A percentile compares a stretch with the other conserved stretches of the same genome.
Evolutionary conservation across 2,329 filamentous ascomycete genomes (phyloP).

Genomic region (Nemania abortiva): DNA sequence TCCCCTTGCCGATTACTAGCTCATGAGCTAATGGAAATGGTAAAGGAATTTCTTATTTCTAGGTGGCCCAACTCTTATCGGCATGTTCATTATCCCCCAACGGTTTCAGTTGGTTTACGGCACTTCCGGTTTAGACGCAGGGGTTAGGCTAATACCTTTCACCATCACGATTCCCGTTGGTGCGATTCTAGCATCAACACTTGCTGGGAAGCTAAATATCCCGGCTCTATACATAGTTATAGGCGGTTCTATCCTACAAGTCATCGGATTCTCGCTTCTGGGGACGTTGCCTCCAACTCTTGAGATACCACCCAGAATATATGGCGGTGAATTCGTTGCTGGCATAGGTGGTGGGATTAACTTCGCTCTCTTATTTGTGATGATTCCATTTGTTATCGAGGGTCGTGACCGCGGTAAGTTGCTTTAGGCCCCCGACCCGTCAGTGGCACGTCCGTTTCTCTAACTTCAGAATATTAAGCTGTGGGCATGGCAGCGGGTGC

Average conservation of each 20-base stretch:
- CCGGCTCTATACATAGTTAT: constrained; percentile 35
- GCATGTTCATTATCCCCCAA: constrained; percentile 34
- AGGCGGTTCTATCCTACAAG: constrained; percentile 28
- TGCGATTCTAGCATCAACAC: constrained; percentile 1
- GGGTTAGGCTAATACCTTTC: constrained; percentile 40
- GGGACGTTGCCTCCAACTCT: constrained; percentile 21
- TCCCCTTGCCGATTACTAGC: no score
- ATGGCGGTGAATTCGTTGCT: constrained; percentile 37
- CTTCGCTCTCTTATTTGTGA: constrained; percentile 32
- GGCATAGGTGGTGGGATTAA: constrained; percentile 38
- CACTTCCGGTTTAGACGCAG: constrained; percentile 34
- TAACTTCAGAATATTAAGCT: constrained; percentile 26
- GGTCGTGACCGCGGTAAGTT: constrained; percentile 36
- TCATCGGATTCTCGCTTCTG: constrained; percentile 38
- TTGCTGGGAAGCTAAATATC: constrained; percentile 36
- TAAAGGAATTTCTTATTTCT: neutral
- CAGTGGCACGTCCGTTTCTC: neutral
- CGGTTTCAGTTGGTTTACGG: constrained; percentile 39
- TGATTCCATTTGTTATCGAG: constrained; percentile 33
- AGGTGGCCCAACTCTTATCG: constrained; percentile 29
- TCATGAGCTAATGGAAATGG: no score
- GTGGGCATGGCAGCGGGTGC: constrained; percentile 36
- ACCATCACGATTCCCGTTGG: constrained; percentile 19
- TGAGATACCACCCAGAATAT: constrained; percentile 27
- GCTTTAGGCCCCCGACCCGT: no score